Base-by-base conservation (phyloP, 352 stramenopile species). In the Phytophthora sp. region DNA sequence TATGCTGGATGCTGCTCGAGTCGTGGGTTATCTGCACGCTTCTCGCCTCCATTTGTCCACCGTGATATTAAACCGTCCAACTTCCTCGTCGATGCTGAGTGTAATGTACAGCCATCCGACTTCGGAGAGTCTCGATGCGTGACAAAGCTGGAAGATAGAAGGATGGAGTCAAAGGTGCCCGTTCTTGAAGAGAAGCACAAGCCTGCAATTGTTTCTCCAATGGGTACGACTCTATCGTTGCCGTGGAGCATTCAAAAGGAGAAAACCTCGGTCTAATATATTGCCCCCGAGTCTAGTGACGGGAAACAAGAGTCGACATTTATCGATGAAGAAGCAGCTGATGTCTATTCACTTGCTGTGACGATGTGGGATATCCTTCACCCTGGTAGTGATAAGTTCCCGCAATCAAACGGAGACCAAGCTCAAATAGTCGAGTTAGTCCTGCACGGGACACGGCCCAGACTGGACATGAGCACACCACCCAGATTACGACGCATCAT, bases 361-460 rank as follows among this genome's bases (percentile, higher is more conserved):
- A 88, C 82, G 8, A 79, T 89, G 57, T 91, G 83, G 80, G 77
- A 88, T 57, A 86, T 89, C 27, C 55, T 88, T 12, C 60, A 87
- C 27, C 77, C 76, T 2, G 54, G 51, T 1, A 23, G 21, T 2
- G 70, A 84, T 2, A 84, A 78, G 46, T 88, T 68, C 36, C 74
- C 73, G 9, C 38, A 50, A 18, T 45, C 65, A 52, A 63, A 66
- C 11, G 58, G 57, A 29, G 78, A 77, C 21, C 66, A 84, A 16
- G 20, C 74, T 1, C 66, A 72, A 27, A 63, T 89, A 20, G 76
- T 83, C 36, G 71, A 84, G 26, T 21, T 57, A 20, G 80, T 84
- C 1, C 62, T 81, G n/a, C 44, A 68, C 27, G 80, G 80, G 21
- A 16, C 51, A 1, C 79, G 80, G 0, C 80, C 79, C 8, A 54